Evolutionary conservation across 768 basidiomycete genomes (phyloP).

Genomic region (Termitomyces sp.): DNA sequence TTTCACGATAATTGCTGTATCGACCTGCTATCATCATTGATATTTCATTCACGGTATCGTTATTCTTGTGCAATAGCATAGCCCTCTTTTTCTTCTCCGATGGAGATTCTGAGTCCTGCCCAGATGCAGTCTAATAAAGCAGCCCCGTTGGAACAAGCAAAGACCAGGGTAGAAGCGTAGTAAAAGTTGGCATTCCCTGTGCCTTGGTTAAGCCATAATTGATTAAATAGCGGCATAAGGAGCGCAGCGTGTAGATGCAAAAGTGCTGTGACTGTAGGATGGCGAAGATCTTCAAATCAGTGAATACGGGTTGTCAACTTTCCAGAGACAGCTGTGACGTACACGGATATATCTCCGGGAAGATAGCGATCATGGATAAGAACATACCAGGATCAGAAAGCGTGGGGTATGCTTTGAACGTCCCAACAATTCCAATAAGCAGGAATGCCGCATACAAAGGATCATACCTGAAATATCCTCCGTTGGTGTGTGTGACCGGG

Average conservation of each 20-base stretch:
- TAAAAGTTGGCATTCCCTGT: slow-evolving; percentile 98
- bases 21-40: neutral
- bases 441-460: slow-evolving; percentile 76
- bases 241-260: slow-evolving; percentile 81
- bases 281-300: slow-evolving; percentile 61
- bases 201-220: slow-evolving; percentile 86
- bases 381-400: slow-evolving; percentile 88
- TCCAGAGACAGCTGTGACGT: slow-evolving; percentile 23
- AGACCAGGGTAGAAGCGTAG: slow-evolving; percentile 93
- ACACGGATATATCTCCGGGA: slow-evolving; percentile 84
- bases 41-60: neutral
- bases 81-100: slow-evolving; percentile 49
- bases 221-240: slow-evolving; percentile 86
- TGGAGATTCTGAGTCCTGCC: slow-evolving; percentile 75
- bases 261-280: slow-evolving; percentile 79
- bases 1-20: neutral
- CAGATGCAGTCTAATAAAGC: slow-evolving; percentile 77
- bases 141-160: slow-evolving; percentile 84
- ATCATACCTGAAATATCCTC: slow-evolving; percentile 55
- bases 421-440: slow-evolving; percentile 69
- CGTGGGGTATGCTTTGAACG: slow-evolving; percentile 90
- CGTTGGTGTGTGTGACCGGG: neutral
- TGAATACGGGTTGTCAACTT: neutral
- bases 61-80: slow-evolving; percentile 59
- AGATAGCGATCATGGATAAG: slow-evolving; percentile 72